A percentile compares a stretch with the other conserved stretches of the same genome.
These are phyloP conservation scores for Wallacemonas rigidus DNA, from an alignment of 208 protist genomes.

Conservation along the genomic window DNA sequence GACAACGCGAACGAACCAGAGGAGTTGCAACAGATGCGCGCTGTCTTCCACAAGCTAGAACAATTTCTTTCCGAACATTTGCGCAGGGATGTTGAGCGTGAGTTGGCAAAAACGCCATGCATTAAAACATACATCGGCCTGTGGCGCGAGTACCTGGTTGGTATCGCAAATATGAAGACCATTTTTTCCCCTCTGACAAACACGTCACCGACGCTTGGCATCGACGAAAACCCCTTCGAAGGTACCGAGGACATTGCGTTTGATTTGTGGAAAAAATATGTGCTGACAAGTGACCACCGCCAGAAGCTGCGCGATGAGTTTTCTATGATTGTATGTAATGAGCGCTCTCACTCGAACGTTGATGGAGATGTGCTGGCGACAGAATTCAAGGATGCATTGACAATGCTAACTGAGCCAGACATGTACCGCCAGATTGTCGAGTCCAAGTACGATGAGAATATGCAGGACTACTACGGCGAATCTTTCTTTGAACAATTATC, in stretches of 20 bases:
- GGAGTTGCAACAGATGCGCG: slow-evolving; percentile 34
- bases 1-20: slow-evolving; percentile 24
- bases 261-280: slow-evolving; percentile 33
- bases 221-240: slow-evolving; percentile 38
- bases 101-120: neutral
- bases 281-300: slow-evolving; percentile 25
- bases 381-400: slow-evolving; percentile 46
- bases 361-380: slow-evolving; percentile 9
- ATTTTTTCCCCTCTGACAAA: slow-evolving; percentile 41
- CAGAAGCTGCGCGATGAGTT: slow-evolving; percentile 28
- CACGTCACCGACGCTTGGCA: slow-evolving; percentile 31
- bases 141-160: slow-evolving; percentile 44
- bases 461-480: slow-evolving; percentile 29
- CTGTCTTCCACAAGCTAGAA: slow-evolving; percentile 30
- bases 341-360: slow-evolving; percentile 2
- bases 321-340: slow-evolving; percentile 22
- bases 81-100: slow-evolving; percentile 22
- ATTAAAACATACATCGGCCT: slow-evolving; percentile 36
- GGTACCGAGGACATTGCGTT: slow-evolving; percentile 40
- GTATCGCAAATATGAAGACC: slow-evolving; percentile 43
- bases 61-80: slow-evolving; percentile 36
- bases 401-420: slow-evolving; percentile 40
- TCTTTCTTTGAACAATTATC: neutral
- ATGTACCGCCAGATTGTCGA: slow-evolving; percentile 45
- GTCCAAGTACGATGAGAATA: slow-evolving; percentile 32